Evolutionary conservation across 306 rosid genomes (phyloP).

Genomic region (Cucumis sativus): Cucumber_9930_V3 NC_026655.2:3754001-3754500

Average conservation of each 20-base stretch:
- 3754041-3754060: no score
- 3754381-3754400: neutral
- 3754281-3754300: neutral
- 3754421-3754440: neutral
- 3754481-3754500: neutral
- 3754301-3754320: neutral
- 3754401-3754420: neutral
- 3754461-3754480: neutral
- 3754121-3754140: neutral
- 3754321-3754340: neutral
- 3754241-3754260: neutral
- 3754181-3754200: neutral
- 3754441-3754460: neutral
- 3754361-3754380: neutral
- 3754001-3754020: neutral
- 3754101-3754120: neutral
- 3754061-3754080: neutral
- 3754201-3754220: neutral
- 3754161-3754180: no score
- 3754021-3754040: neutral
- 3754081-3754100: constrained; percentile 1
- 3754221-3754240: neutral
- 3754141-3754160: neutral
- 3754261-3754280: neutral
- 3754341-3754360: constrained; percentile 1